Evolutionary conservation across 352 stramenopile species (phyloP).

Genomic region (Synura sp.): DNA sequence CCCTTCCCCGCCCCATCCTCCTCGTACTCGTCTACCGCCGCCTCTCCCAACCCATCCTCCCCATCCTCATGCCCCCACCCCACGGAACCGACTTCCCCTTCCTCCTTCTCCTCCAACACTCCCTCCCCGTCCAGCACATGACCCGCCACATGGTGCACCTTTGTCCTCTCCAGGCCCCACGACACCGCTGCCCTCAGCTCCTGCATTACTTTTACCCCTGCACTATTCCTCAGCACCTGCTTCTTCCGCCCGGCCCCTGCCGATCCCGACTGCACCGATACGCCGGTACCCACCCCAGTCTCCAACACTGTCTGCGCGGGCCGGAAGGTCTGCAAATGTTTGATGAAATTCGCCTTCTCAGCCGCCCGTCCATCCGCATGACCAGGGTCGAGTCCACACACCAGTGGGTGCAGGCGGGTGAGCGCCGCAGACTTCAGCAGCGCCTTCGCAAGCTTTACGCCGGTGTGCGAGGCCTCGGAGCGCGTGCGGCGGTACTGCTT

Average conservation of each 20-base stretch:
- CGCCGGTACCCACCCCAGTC: slow-evolving; percentile 50
- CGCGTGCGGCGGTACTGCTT: slow-evolving; percentile 94
- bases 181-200: slow-evolving; percentile 48
- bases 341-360: slow-evolving; percentile 71
- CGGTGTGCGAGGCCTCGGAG: slow-evolving; percentile 87
- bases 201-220: slow-evolving; percentile 66
- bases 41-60: slow-evolving; percentile 45
- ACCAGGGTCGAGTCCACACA: slow-evolving; percentile 46
- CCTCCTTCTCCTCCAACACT: background rate
- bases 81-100: slow-evolving; percentile 21
- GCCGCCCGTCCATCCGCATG: slow-evolving; percentile 52
- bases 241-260: background rate
- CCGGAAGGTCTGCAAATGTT: slow-evolving; percentile 72
- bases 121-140: background rate
- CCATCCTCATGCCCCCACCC: slow-evolving; percentile 49
- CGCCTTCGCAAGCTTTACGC: slow-evolving; percentile 87
- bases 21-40: background rate
- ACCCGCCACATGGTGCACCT: background rate
- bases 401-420: slow-evolving; percentile 47
- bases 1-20: slow-evolving; percentile 67
- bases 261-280: background rate
- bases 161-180: slow-evolving; percentile 15
- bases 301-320: slow-evolving; percentile 84
- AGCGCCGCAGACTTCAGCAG: slow-evolving; percentile 65
- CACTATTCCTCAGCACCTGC: slow-evolving; percentile 31